Evolutionary conservation across 164 flowering plant species (phyloP).

Genomic region (Warburgia ugandensis): DNA sequence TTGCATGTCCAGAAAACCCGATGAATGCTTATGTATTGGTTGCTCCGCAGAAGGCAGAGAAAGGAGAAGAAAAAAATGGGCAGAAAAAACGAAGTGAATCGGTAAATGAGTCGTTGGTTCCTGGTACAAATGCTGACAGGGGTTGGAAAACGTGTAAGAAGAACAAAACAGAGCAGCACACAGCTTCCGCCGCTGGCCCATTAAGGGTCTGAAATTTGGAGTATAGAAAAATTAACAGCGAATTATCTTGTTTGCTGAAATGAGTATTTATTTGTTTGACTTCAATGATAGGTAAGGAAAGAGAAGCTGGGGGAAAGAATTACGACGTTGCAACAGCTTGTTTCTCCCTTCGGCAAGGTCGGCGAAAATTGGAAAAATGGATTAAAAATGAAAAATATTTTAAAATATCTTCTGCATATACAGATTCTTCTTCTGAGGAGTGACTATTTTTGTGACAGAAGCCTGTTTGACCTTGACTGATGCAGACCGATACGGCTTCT

Average conservation of each 20-base stretch:
- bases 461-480: slow-evolving; percentile 15
- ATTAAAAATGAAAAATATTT: background rate
- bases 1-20: background rate
- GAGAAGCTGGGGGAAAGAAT: slow-evolving; percentile 86
- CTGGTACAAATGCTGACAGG: slow-evolving; percentile 13
- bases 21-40: background rate
- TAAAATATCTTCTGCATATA: background rate
- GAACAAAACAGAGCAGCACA: slow-evolving; percentile 26
- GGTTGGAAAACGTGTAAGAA: slow-evolving; percentile 26
- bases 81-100: slow-evolving; percentile 34
- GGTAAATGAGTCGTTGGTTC: slow-evolving; percentile 7
- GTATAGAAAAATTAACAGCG: background rate
- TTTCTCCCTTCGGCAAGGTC: slow-evolving; percentile 92
- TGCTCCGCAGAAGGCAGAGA: slow-evolving; percentile 8
- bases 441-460: no score
- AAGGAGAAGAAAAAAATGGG: slow-evolving; percentile 9
- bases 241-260: no score
- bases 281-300: slow-evolving; percentile 74
- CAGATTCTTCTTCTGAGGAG: no score
- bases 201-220: slow-evolving; percentile 26
- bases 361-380: background rate
- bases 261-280: no score
- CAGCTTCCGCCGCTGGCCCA: slow-evolving; percentile 17
- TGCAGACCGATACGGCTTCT: slow-evolving; percentile 91
- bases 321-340: slow-evolving; percentile 74